phyloP scores from a whole-genome alignment of 2,329 filamentous ascomycete species.

The Zelopaecilomyces penicillatus region DNA sequence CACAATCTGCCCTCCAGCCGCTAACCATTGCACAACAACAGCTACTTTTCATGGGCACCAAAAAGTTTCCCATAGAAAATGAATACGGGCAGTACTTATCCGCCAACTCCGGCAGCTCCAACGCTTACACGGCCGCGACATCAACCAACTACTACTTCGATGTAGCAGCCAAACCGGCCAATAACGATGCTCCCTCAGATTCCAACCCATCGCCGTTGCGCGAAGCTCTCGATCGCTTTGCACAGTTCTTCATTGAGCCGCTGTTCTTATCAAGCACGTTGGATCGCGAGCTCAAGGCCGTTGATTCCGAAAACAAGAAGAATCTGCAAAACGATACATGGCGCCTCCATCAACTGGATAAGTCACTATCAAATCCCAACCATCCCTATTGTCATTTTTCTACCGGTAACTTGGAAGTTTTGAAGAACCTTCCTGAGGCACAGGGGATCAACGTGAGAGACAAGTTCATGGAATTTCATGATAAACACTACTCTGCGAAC shows the following conservation, averaged over 20 bases:
- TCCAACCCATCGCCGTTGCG: constrained; percentile 55
- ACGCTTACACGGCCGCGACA: constrained; percentile 87
- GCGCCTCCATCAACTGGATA: constrained; percentile 80
- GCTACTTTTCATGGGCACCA: constrained; percentile 95
- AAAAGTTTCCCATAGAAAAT: constrained; percentile 95
- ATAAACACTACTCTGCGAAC: constrained; percentile 85
- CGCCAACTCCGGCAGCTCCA: constrained; percentile 82
- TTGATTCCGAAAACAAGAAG: constrained; percentile 97
- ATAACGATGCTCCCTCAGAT: constrained; percentile 47
- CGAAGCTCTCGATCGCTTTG: constrained; percentile 81
- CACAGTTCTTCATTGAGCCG: constrained; percentile 86
- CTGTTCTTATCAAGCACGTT: constrained; percentile 78
- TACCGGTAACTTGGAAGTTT: constrained; percentile 77
- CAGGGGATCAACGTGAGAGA: constrained; percentile 76
- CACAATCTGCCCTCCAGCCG: neutral
- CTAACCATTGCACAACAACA: constrained; percentile 17
- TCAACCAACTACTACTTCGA: constrained; percentile 99
- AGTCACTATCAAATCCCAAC: constrained; percentile 75
- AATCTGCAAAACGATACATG: constrained; percentile 86
- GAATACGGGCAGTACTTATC: constrained; percentile 92
- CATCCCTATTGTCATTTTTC: constrained; percentile 90
- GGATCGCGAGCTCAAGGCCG: constrained; percentile 78
- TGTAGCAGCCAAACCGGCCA: constrained; percentile 69
- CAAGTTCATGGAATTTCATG: constrained; percentile 89
- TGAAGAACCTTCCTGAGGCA: constrained; percentile 74